phyloP scores from a whole-genome alignment of 2,329 filamentous ascomycete genomes.

The Monosporascus sp. region DNA sequence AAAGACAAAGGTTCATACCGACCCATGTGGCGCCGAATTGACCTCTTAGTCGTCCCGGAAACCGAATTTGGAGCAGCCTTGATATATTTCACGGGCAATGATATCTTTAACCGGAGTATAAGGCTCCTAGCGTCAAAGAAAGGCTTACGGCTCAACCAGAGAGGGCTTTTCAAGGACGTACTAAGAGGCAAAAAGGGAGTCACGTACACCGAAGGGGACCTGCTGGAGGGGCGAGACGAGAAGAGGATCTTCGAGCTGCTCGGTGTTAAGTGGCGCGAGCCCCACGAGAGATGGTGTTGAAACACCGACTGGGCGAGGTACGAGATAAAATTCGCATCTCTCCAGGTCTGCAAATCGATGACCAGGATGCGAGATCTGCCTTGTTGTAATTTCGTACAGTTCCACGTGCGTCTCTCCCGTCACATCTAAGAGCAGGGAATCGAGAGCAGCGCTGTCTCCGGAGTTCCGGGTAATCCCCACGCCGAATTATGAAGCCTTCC shows the following conservation, averaged over 20 bases:
- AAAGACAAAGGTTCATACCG: constrained; percentile 21
- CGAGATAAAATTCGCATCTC: background rate
- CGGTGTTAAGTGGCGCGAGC: constrained; percentile 79
- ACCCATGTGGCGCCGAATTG: constrained; percentile 71
- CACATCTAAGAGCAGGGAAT: background rate
- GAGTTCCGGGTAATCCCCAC: too few relatives aligned
- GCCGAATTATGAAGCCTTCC: background rate
- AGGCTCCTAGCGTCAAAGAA: constrained; percentile 74
- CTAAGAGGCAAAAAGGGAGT: constrained; percentile 51
- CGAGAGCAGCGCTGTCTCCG: too few relatives aligned
- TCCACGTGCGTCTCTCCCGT: background rate
- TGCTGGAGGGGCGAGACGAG: constrained; percentile 73
- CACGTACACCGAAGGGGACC: constrained; percentile 60
- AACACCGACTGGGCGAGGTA: background rate
- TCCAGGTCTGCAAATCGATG: too few relatives aligned
- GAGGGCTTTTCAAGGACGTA: constrained; percentile 69
- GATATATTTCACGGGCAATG: constrained; percentile 94
- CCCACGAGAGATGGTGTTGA: constrained; percentile 70
- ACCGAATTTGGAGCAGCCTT: constrained; percentile 76
- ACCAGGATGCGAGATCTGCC: too few relatives aligned
- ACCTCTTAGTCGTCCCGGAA: constrained; percentile 77
- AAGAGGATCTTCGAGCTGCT: constrained; percentile 74
- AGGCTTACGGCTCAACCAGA: constrained; percentile 79
- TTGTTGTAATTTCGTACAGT: background rate
- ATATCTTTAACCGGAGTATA: constrained; percentile 88